phyloP scores from a whole-genome alignment of 768 basidiomycete genomes.

The Daedaleopsis sinensis region DNA sequence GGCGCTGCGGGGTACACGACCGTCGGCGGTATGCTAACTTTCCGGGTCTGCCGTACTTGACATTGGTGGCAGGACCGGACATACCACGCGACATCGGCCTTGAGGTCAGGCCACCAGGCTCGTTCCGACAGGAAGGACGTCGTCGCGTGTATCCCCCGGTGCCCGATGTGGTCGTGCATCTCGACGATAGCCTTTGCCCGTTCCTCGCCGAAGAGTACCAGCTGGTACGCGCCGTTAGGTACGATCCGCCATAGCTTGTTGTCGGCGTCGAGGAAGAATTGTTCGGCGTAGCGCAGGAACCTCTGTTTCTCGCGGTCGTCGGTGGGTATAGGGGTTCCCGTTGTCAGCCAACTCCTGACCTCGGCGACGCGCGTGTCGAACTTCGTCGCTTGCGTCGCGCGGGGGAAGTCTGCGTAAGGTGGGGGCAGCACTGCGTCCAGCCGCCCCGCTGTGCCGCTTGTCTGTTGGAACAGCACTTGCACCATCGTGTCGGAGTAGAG shows the following conservation, averaged over 20 bases:
- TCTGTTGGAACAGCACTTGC: not conserved
- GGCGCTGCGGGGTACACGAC: constrained; percentile 21
- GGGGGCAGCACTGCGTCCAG: not conserved
- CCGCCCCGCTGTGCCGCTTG: not conserved
- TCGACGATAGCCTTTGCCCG: constrained; percentile 4
- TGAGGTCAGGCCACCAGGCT: constrained; percentile 31
- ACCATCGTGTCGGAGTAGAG: constrained; percentile 23
- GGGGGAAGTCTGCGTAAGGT: not conserved
- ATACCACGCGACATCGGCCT: constrained; percentile 25
- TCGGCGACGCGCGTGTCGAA: not conserved
- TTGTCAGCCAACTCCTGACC: not conserved
- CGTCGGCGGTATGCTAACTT: constrained; percentile 29
- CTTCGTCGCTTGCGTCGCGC: not conserved
- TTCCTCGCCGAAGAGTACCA: constrained; percentile 5
- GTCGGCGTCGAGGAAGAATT: not conserved
- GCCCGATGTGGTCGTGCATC: constrained; percentile 21
- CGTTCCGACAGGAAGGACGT: constrained; percentile 5
- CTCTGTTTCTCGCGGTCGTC: not conserved
- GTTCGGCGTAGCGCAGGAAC: constrained; percentile 19
- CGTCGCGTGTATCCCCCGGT: constrained; percentile 22
- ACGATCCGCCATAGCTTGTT: constrained; percentile 20
- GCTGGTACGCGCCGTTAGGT: constrained; percentile 19
- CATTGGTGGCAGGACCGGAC: constrained; percentile 40
- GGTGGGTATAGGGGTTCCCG: not conserved
- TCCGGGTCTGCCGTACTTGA: constrained; percentile 30